A percentile compares a stretch with the other conserved stretches of the same genome.
phyloP scores from a whole-genome alignment of 805 yeast genomes.

The Candida koratica region DNA sequence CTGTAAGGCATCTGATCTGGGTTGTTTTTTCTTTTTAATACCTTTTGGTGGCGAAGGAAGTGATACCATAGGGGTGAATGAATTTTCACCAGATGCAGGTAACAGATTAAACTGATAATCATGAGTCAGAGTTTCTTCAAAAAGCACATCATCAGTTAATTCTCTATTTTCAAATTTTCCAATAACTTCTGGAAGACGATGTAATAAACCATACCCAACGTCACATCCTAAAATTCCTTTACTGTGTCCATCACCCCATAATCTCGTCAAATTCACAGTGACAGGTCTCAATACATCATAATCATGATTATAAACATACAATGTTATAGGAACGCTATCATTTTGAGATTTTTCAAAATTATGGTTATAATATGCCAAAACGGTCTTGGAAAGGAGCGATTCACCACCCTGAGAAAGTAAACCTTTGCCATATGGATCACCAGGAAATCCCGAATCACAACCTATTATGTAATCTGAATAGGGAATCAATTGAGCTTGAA shows the following conservation, averaged over 20 bases:
- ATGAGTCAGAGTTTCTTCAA: conserved; percentile 23
- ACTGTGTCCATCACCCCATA: conserved; percentile 64
- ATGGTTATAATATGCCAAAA: conserved; percentile 54
- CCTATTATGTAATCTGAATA: conserved; percentile 87
- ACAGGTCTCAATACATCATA: conserved; percentile 84
- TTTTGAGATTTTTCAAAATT: conserved; percentile 29
- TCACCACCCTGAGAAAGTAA: conserved; percentile 85
- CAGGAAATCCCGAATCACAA: conserved; percentile 50
- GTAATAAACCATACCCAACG: conserved; percentile 89
- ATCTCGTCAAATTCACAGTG: conserved; percentile 57
- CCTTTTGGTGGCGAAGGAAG: conserved; percentile 14
- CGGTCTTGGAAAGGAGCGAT: conserved; percentile 63
- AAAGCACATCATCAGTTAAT: conserved; percentile 31
- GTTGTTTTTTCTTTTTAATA: conserved; percentile 28
- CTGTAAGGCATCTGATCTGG: conserved; percentile 19
- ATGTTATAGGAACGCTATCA: conserved; percentile 37
- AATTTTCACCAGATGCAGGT: conserved; percentile 4
- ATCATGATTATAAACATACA: conserved; percentile 79
- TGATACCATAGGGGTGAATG: conserved; percentile 13
- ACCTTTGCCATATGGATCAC: conserved; percentile 56
- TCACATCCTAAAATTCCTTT: conserved; percentile 87
- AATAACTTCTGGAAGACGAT: conserved; percentile 70
- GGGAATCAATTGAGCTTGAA: conserved; percentile 74
- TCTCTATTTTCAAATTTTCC: conserved; percentile 43
- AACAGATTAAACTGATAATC: conserved; percentile 16